Evolutionary conservation across 805 yeast species (phyloP).

Genomic region (Teunomyces cretensis): DNA sequence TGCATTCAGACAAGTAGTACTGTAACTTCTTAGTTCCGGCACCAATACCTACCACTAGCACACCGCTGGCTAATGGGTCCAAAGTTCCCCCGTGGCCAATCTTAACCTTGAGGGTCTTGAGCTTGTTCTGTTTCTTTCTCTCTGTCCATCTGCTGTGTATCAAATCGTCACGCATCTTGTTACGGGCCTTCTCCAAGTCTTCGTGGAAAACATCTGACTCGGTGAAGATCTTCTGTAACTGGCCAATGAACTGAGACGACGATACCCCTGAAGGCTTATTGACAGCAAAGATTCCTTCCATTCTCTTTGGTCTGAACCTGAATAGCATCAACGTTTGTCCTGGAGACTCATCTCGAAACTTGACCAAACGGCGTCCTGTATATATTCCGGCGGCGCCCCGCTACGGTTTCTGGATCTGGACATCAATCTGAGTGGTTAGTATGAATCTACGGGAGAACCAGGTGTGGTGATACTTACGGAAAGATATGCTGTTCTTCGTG

Average conservation of each 20-base stretch:
- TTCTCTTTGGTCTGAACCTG: constrained; percentile 23
- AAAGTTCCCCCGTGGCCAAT: constrained; percentile 99
- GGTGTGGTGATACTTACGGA: constrained; percentile 36
- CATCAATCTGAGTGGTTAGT: constrained; percentile 41
- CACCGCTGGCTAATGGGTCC: constrained; percentile 96
- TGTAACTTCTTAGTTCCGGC: constrained; percentile 81
- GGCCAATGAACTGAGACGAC: constrained; percentile 70
- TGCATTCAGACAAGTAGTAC: constrained; percentile 68
- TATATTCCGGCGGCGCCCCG: not conserved
- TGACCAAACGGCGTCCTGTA: not conserved
- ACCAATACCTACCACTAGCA: constrained; percentile 89
- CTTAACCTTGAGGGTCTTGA: constrained; percentile 62
- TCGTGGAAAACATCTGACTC: constrained; percentile 55
- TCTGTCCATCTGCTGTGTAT: constrained; percentile 41
- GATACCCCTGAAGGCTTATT: constrained; percentile 85
- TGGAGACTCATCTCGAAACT: not conserved
- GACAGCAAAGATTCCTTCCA: constrained; percentile 94
- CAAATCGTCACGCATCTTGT: constrained; percentile 42
- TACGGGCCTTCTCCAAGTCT: constrained; percentile 51
- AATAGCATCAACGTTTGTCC: constrained; percentile 10
- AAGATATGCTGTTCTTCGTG: constrained; percentile 52
- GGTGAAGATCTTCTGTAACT: constrained; percentile 63
- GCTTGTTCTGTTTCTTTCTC: constrained; percentile 51
- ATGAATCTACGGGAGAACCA: not conserved
- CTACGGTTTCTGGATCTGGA: constrained; percentile 48